phyloP scores from a whole-genome alignment of 2,329 filamentous ascomycete genomes.

The Trichoderma gracile region DNA sequence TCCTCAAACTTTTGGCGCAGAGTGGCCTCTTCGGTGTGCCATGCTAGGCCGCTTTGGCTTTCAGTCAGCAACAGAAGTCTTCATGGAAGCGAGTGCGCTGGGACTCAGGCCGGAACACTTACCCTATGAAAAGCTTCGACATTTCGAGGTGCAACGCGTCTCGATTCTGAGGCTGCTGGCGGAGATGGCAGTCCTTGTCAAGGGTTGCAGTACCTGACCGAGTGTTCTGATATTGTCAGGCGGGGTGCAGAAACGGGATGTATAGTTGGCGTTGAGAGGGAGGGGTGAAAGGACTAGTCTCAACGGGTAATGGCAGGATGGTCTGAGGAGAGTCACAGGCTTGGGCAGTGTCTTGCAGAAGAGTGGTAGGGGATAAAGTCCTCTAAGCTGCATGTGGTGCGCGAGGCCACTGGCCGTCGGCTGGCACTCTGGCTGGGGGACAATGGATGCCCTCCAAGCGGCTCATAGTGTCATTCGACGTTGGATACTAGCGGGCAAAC shows the following conservation, averaged over 20 bases:
- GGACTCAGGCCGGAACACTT: constrained; percentile 40
- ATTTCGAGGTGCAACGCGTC: constrained; percentile 50
- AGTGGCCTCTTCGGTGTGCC: constrained; percentile 92
- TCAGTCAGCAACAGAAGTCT: constrained; percentile 30
- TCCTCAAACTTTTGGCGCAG: constrained; percentile 90
- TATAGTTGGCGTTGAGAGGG: constrained; percentile 16
- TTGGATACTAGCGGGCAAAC: constrained; percentile 21
- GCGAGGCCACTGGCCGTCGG: constrained; percentile 18
- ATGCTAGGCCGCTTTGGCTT: constrained; percentile 78
- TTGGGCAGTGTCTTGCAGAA: constrained; percentile 13
- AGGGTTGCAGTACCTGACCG: constrained; percentile 20
- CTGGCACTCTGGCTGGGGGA: constrained; percentile 18
- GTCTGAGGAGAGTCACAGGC: constrained; percentile 15
- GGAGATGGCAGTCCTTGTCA: constrained; percentile 22
- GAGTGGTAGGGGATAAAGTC: constrained; percentile 20
- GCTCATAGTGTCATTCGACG: constrained; percentile 17
- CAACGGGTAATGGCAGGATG: constrained; percentile 20
- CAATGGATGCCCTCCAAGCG: constrained; percentile 9
- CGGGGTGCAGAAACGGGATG: constrained; percentile 26
- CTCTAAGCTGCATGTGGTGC: constrained; percentile 21
- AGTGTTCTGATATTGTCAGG: constrained; percentile 25
- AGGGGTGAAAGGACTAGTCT: constrained; percentile 21
- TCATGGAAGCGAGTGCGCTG: not conserved
- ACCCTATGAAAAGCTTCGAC: constrained; percentile 97
- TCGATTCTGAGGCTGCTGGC: constrained; percentile 21